These are phyloP conservation scores for Xylariaceae sp. DNA, from an alignment of 2,329 filamentous ascomycete genomes.

Conservation along the genomic window DNA sequence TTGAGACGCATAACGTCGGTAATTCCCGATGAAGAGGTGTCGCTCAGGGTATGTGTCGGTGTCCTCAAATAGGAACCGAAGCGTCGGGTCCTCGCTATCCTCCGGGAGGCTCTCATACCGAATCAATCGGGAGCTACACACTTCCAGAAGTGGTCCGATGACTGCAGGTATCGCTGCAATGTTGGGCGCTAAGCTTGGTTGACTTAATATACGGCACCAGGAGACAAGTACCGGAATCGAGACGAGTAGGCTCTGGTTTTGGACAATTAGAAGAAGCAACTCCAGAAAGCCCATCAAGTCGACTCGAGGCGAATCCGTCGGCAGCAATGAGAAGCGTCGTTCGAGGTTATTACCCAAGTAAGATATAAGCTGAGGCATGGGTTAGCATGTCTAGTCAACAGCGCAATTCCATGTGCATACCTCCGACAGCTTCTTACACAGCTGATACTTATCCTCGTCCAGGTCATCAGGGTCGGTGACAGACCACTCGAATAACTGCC, in stretches of 20 bases:
- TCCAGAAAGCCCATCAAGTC: constrained; percentile 72
- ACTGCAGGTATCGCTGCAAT: constrained; percentile 55
- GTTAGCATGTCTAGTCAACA: constrained; percentile 10
- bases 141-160: constrained; percentile 72
- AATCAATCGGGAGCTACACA: constrained; percentile 76
- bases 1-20: constrained; percentile 81
- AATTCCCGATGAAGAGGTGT: constrained; percentile 93
- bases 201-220: constrained; percentile 77
- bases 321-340: constrained; percentile 64
- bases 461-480: constrained; percentile 73
- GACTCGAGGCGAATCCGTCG: constrained; percentile 45
- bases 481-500: constrained; percentile 74
- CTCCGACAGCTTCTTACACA: constrained; percentile 92
- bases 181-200: constrained; percentile 60
- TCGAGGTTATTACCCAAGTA: constrained; percentile 81
- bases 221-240: constrained; percentile 89
- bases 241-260: constrained; percentile 81
- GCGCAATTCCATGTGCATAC: constrained; percentile 40
- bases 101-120: constrained; percentile 84
- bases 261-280: constrained; percentile 72
- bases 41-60: constrained; percentile 91
- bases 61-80: constrained; percentile 82
- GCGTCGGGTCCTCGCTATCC: constrained; percentile 72
- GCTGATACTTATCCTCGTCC: constrained; percentile 85
- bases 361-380: constrained; percentile 62